A percentile compares a stretch with the other conserved stretches of the same genome.
phyloP scores from a whole-genome alignment of 192 early-diverging fungal species.

The Phlyctochytrium bullatum region DNA sequence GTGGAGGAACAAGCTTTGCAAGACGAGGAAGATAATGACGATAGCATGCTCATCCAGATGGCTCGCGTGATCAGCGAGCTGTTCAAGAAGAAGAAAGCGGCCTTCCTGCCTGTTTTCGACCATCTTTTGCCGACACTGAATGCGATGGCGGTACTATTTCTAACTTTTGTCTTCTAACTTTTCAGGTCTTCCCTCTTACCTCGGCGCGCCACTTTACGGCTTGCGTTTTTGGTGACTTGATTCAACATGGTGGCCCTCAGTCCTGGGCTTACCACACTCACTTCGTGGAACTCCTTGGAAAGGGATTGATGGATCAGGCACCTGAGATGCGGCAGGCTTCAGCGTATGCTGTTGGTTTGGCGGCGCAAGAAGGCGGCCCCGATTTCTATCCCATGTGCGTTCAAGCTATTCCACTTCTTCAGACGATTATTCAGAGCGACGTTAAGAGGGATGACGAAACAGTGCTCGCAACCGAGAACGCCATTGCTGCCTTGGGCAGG shows the following conservation, averaged over 20 bases:
- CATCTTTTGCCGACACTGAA: slow-evolving; percentile 70
- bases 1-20: slow-evolving; percentile 88
- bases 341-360: slow-evolving; percentile 91
- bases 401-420: slow-evolving; percentile 60
- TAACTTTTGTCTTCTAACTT: neutral
- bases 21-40: slow-evolving; percentile 79
- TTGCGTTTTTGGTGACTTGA: slow-evolving; percentile 88
- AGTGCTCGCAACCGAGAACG: slow-evolving; percentile 89
- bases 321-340: slow-evolving; percentile 90
- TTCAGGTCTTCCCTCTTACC: neutral
- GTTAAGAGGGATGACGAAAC: slow-evolving; percentile 65
- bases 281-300: slow-evolving; percentile 66
- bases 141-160: slow-evolving; percentile 38
- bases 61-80: slow-evolving; percentile 78
- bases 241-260: slow-evolving; percentile 82
- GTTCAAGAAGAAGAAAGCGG: slow-evolving; percentile 68
- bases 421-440: slow-evolving; percentile 72
- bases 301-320: slow-evolving; percentile 52
- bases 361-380: slow-evolving; percentile 83
- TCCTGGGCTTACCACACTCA: slow-evolving; percentile 63
- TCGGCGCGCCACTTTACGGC: slow-evolving; percentile 88
- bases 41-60: slow-evolving; percentile 48
- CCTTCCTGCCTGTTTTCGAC: slow-evolving; percentile 81
- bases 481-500: slow-evolving; percentile 88
- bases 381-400: slow-evolving; percentile 71